Base-by-base conservation (phyloP, 352 stramenopile species). In the Phytophthora sojae region DNA sequence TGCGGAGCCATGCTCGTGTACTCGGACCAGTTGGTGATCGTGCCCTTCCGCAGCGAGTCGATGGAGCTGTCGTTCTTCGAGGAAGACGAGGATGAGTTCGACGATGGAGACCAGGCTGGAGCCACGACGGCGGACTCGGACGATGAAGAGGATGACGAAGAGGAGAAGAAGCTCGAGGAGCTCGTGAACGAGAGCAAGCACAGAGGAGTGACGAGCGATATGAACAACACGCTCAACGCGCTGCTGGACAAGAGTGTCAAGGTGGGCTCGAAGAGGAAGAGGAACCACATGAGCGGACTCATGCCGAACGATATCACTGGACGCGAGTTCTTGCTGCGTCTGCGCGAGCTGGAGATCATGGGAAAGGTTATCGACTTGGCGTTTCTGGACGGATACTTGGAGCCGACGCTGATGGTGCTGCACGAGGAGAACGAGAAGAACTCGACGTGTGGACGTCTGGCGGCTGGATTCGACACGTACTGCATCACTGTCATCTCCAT, bases 401-500 rank as follows among this genome's bases (percentile, higher is more conserved):
- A 96, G 66, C 89, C 89, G 12, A 96, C 89, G 17, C 57, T 96
- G 19, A 95, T 95, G 88, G 78, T 96, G 35, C 68, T 96, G 51
- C 89, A 96, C 57, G 89, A 96, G 69, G 88, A 95, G 57, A 94
- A 91, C 47, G 89, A 94, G 17, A 83, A 80, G 26, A 92, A 87
- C 57, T 80, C 89, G 50, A 92, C 86, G 1, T 83, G 66, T 23
- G 89, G 89, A 1, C 82, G 89, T 4, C 83, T 94, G 49, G 89
- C 89, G 0, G 72, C 69, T 6, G 89, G 87, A 5, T 96, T 83
- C 45, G 88, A 96, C 63, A 96, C 89, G 42, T 95, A 79, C 67
- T 94, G 87, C 55, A 76, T 96, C 32, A 94, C 89, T 1, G 89
- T 96, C 21, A 82, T 96, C 35, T 96, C 89, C 14, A 96, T 96